Percentiles rank a stretch among this genome's conserved stretches.
Evolutionary conservation across 1,139 yeast species (phyloP).

Genomic region (Taiozyma onychis): DNA sequence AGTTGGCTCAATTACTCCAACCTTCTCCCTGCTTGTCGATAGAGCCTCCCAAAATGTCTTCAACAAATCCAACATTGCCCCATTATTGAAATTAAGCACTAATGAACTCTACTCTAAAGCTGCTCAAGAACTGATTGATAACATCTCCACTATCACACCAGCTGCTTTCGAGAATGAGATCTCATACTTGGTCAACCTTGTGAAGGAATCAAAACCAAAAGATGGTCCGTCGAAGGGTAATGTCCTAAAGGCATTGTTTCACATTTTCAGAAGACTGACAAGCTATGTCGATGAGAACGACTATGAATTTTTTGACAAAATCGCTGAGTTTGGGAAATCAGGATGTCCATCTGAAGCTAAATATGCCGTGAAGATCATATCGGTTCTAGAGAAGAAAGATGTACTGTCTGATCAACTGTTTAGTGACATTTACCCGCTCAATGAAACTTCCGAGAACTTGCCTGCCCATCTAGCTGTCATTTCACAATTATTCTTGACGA

Average conservation of each 20-base stretch:
- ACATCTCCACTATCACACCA: constrained; percentile 59
- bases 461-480: constrained; percentile 56
- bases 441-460: constrained; percentile 32
- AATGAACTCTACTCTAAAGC: constrained; percentile 30
- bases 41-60: constrained; percentile 58
- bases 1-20: constrained; percentile 43
- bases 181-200: constrained; percentile 39
- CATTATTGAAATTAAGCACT: constrained; percentile 44
- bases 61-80: constrained; percentile 59
- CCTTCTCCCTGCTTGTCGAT: constrained; percentile 51
- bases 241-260: constrained; percentile 55
- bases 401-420: constrained; percentile 35
- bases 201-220: constrained; percentile 28
- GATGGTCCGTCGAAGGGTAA: constrained; percentile 20
- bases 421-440: constrained; percentile 46
- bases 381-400: constrained; percentile 40
- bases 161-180: constrained; percentile 59
- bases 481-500: constrained; percentile 53
- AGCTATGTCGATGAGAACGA: constrained; percentile 22
- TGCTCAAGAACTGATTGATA: constrained; percentile 51
- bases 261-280: constrained; percentile 41
- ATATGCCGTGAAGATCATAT: constrained; percentile 58
- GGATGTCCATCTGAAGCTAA: constrained; percentile 64
- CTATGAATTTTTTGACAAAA: constrained; percentile 34
- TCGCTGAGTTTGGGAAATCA: constrained; percentile 39